Conservation (phyloP, 2,329 filamentous ascomycete species). For the Aspergillus japonicus region DNA sequence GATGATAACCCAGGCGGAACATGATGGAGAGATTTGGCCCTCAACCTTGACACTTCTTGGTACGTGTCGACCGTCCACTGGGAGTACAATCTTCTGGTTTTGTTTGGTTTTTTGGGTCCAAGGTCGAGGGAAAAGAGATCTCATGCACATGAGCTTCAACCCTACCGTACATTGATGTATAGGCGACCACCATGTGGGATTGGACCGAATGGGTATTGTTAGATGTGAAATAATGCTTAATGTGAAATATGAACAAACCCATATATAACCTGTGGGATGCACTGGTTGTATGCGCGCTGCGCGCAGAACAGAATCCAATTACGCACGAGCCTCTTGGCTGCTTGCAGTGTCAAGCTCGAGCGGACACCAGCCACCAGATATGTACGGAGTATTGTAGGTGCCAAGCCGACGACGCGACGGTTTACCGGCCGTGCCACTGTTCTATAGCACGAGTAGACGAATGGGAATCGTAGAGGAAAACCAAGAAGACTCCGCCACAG, state of each 20-base stretch:
- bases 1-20: constrained; percentile 11
- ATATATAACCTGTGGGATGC: background rate
- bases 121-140: background rate
- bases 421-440: background rate
- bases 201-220: constrained; percentile 10
- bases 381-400: background rate
- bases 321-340: background rate
- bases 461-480: background rate
- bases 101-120: constrained; percentile 6
- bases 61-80: background rate
- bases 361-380: background rate
- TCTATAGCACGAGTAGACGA: background rate
- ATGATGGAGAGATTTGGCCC: constrained; percentile 4
- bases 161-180: constrained; percentile 5
- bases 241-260: constrained; percentile 21
- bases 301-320: background rate
- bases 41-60: background rate
- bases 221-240: constrained; percentile 26
- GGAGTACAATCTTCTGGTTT: background rate
- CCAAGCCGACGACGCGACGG: background rate
- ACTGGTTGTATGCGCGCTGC: background rate
- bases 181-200: constrained; percentile 5
- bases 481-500: background rate
- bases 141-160: background rate
- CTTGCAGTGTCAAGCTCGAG: background rate